Evolutionary conservation across 1,139 yeast genomes (phyloP).

Genomic region (Trichomonascaceae sp.): DNA sequence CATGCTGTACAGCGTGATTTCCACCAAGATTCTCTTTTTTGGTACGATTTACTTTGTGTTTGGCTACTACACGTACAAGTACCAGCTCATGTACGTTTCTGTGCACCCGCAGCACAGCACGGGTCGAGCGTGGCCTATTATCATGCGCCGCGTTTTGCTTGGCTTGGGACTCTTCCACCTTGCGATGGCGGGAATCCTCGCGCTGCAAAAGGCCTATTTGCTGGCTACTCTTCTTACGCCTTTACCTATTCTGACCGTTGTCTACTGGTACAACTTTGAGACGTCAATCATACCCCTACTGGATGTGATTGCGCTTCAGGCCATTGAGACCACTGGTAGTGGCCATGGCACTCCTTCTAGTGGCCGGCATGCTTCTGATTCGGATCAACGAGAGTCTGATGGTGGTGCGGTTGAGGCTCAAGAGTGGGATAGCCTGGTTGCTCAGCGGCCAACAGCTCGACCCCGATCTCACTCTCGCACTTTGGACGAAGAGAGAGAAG

Average conservation of each 20-base stretch:
- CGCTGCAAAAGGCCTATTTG: slow-evolving; percentile 62
- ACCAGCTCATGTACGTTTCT: slow-evolving; percentile 64
- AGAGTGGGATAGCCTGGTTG: neutral
- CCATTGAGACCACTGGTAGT: slow-evolving; percentile 28
- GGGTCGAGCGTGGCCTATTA: slow-evolving; percentile 78
- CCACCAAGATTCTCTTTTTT: slow-evolving; percentile 60
- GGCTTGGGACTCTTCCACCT: slow-evolving; percentile 69
- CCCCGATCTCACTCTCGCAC: slow-evolving; percentile 28
- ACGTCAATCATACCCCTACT: slow-evolving; percentile 69
- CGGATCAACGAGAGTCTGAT: slow-evolving; percentile 1
- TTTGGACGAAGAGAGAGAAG: slow-evolving; percentile 55
- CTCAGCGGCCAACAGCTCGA: slow-evolving; percentile 7
- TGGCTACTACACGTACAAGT: slow-evolving; percentile 71
- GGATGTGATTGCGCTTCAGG: slow-evolving; percentile 72
- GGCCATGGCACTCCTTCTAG: slow-evolving; percentile 5
- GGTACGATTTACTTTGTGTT: slow-evolving; percentile 61
- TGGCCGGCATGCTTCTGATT: neutral
- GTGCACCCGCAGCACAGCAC: slow-evolving; percentile 85
- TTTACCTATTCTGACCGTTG: slow-evolving; percentile 53
- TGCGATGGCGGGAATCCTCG: slow-evolving; percentile 85
- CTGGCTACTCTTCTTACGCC: slow-evolving; percentile 65
- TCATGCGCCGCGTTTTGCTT: slow-evolving; percentile 56
- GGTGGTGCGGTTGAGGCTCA: slow-evolving; percentile 2
- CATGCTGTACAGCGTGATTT: slow-evolving; percentile 57
- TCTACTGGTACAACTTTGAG: slow-evolving; percentile 70